Conservation (phyloP, 2,329 filamentous ascomycete genomes). For the Phyllosticta capitalensis region DNA sequence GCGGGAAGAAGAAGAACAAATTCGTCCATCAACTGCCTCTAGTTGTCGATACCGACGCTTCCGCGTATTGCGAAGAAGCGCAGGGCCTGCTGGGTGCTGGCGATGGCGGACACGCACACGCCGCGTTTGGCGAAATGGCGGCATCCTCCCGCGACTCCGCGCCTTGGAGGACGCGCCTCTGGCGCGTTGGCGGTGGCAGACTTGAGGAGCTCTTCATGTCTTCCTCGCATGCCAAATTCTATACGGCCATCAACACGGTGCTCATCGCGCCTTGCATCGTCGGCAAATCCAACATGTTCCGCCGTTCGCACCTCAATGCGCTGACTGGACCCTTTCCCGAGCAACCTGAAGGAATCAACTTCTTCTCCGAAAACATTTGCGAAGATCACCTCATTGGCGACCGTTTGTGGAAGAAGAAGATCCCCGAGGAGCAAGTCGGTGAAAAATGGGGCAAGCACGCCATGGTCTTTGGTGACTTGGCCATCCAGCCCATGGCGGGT, state of each 20-base stretch:
- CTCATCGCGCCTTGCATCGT: slow-evolving; percentile 85
- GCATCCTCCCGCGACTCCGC: slow-evolving; percentile 13
- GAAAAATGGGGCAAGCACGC: slow-evolving; percentile 64
- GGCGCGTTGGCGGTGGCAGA: slow-evolving; percentile 53
- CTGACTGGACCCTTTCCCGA: slow-evolving; percentile 48
- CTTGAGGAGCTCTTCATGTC: slow-evolving; percentile 94
- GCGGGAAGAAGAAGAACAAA: slow-evolving; percentile 52
- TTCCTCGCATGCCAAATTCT: slow-evolving; percentile 92
- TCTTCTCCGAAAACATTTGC: slow-evolving; percentile 92
- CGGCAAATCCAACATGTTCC: slow-evolving; percentile 98
- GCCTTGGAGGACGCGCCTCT: neutral
- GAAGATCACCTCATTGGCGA: slow-evolving; percentile 96
- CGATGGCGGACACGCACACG: neutral
- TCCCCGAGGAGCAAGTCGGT: slow-evolving; percentile 23
- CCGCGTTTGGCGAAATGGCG: slow-evolving; percentile 15
- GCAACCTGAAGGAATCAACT: slow-evolving; percentile 66
- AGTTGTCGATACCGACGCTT: slow-evolving; percentile 57
- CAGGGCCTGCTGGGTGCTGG: slow-evolving; percentile 1
- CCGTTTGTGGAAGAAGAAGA: slow-evolving; percentile 66
- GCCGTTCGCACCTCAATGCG: slow-evolving; percentile 75
- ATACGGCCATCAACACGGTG: slow-evolving; percentile 91
- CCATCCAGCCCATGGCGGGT: slow-evolving; percentile 76
- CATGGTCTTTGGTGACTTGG: slow-evolving; percentile 75
- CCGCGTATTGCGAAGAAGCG: slow-evolving; percentile 20
- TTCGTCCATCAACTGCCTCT: slow-evolving; percentile 92